These are phyloP conservation scores for Aspergillus sp. DNA, from an alignment of 2,329 filamentous ascomycete genomes.

Conservation along the genomic window DNA sequence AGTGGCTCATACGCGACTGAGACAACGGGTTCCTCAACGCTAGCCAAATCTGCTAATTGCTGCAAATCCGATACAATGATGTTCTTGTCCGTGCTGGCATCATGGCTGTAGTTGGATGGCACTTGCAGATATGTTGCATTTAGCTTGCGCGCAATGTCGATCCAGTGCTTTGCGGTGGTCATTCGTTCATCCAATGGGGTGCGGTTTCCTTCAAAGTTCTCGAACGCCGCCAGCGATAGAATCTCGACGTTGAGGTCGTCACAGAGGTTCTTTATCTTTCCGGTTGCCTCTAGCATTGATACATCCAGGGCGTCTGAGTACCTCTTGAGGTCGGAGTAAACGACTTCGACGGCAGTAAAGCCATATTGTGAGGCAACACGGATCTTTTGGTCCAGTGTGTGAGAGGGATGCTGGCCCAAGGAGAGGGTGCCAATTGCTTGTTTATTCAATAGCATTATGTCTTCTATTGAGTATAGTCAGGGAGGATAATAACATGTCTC, in stretches of 20 bases:
- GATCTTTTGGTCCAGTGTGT: constrained; percentile 34
- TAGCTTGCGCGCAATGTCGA: constrained; percentile 29
- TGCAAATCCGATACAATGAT: constrained; percentile 34
- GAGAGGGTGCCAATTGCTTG: constrained; percentile 34
- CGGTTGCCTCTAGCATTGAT: constrained; percentile 22
- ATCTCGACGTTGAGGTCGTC: constrained; percentile 24
- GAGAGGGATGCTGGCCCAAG: constrained; percentile 32
- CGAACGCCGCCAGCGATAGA: constrained; percentile 36
- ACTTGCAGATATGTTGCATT: constrained; percentile 35
- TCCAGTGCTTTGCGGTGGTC: constrained; percentile 32
- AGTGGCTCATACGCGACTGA: constrained; percentile 39
- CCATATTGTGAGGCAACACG: constrained; percentile 27
- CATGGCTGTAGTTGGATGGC: constrained; percentile 29
- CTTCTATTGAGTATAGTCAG: too few species aligned
- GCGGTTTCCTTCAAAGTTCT: constrained; percentile 40
- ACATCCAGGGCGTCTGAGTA: constrained; percentile 22
- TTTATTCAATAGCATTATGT: constrained; percentile 25
- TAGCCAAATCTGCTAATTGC: constrained; percentile 33
- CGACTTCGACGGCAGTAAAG: constrained; percentile 35
- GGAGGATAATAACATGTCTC: not conserved
- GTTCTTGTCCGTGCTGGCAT: constrained; percentile 28
- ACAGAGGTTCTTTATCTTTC: constrained; percentile 22
- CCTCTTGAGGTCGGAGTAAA: constrained; percentile 31
- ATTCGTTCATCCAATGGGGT: constrained; percentile 32
- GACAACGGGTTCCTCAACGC: constrained; percentile 21